Base-by-base conservation (phyloP, 139 green algal species). In the Picochlorum sp. region DNA sequence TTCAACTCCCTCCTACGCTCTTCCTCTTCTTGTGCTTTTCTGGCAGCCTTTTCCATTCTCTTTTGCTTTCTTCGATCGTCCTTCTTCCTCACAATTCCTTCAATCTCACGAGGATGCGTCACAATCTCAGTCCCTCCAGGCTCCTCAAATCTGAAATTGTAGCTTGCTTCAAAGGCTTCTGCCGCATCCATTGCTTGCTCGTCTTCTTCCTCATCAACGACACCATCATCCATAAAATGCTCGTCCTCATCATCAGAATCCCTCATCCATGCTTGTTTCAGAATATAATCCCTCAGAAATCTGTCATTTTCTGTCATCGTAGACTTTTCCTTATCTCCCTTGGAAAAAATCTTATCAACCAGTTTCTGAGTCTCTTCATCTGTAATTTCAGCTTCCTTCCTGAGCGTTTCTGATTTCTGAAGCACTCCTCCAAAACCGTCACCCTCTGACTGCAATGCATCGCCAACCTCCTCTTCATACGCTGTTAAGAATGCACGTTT, bases 81-180 rank as follows among this genome's bases (percentile, higher is more conserved):
- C 41, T 66, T 62, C 59, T 87, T 78, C 5, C 89, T 73, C 58
- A 95, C 74, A 15, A 63, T 80, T 68, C 71, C 81, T 56, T 86
- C 77, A 18, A 89, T 76, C 45, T 75, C 26, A 30, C 91, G 80
- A 3, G 92, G 81, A 67, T 96, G 81, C 13, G 74, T 88, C 6
- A 83, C 65, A 20, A 98, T 82, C 24, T 74, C 45, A 16, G 63
- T 70, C 0, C 52, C 68, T 2, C 85, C 87, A 0, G 84, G 82
- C 75, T 98, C 89, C 83, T 80, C 79, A 37, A 76, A 95, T 64
- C 92, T 77, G 79, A 97, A 97, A 78, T 98, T 98, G 68, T 94
- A 97, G 4, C 52, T 45, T 4, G 78, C 73, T 76, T 98, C 92
- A 70, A 91, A 98, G 8, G 66, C 34, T 37, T 97, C 91, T 20